phyloP scores from a whole-genome alignment of 257 asterid genomes.

The Marsdenia floribunda region DNA sequence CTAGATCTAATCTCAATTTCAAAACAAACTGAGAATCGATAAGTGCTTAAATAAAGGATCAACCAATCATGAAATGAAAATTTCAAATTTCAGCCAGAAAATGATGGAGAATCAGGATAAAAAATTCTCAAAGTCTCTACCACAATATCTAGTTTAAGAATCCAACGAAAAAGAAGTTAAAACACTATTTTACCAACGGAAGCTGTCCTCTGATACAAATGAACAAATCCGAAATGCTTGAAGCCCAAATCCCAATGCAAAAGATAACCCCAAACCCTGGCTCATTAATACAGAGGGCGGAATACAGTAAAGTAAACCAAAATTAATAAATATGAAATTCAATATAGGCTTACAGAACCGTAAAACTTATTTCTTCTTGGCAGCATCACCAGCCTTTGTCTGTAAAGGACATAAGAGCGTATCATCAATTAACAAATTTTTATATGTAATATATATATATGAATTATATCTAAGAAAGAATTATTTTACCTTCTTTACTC shows the following conservation, averaged over 20 bases:
- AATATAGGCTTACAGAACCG: neutral
- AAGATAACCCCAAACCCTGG: neutral
- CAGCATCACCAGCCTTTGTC: constrained; percentile 88
- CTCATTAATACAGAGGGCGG: neutral
- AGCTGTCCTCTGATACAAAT: neutral
- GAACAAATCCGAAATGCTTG: neutral
- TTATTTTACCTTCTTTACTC: constrained; percentile 76
- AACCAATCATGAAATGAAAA: neutral
- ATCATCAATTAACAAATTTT: neutral
- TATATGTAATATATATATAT: too few relatives aligned
- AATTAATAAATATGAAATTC: neutral
- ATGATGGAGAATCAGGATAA: neutral
- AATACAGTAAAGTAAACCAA: neutral
- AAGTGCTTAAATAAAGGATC: too few relatives aligned
- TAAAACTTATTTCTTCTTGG: constrained; percentile 61
- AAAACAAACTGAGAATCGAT: too few relatives aligned
- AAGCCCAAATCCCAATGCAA: neutral
- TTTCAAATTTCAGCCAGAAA: neutral
- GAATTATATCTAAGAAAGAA: neutral
- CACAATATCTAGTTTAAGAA: neutral
- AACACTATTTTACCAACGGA: neutral
- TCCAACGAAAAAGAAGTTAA: neutral
- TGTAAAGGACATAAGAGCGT: constrained; percentile 19
- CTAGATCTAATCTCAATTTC: too few relatives aligned
- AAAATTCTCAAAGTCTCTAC: neutral